These are phyloP conservation scores for Gelatoporia subvermispora DNA, from an alignment of 768 basidiomycete species.

Conservation along the genomic window DNA sequence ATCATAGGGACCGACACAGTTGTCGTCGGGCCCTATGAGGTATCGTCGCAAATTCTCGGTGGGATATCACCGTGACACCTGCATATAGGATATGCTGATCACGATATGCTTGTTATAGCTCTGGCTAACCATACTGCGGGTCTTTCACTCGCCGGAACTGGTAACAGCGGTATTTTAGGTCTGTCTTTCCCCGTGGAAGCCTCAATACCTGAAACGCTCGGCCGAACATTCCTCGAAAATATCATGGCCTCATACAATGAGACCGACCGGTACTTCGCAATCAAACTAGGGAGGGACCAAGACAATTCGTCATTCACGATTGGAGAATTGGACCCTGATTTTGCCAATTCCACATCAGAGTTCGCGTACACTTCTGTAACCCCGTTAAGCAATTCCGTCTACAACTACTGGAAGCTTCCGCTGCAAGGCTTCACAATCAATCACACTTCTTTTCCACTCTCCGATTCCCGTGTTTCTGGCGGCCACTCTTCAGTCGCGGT, in stretches of 20 bases:
- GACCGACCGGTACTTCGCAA: constrained; percentile 42
- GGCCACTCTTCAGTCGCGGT: constrained; percentile 46
- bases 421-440: constrained; percentile 42
- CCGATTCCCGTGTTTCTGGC: constrained; percentile 39
- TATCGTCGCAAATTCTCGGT: constrained; percentile 48
- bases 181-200: constrained; percentile 46
- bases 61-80: constrained; percentile 2
- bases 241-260: constrained; percentile 39
- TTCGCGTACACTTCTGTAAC: constrained; percentile 36
- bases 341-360: constrained; percentile 26
- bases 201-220: constrained; percentile 39
- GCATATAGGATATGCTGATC: not conserved
- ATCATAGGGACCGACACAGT: constrained; percentile 41
- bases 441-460: constrained; percentile 33
- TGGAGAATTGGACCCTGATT: constrained; percentile 39
- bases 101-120: constrained; percentile 18
- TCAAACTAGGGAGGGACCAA: constrained; percentile 38
- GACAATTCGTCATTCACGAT: constrained; percentile 45
- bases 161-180: constrained; percentile 53
- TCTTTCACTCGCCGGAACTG: constrained; percentile 39
- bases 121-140: constrained; percentile 39
- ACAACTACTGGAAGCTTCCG: constrained; percentile 59
- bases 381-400: constrained; percentile 26
- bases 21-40: constrained; percentile 38
- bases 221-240: constrained; percentile 44